A percentile compares a stretch with the other conserved stretches of the same genome.
These are phyloP conservation scores for Rubroshorea leprosula DNA, from an alignment of 345 rosid species.

Conservation along the genomic window DNA sequence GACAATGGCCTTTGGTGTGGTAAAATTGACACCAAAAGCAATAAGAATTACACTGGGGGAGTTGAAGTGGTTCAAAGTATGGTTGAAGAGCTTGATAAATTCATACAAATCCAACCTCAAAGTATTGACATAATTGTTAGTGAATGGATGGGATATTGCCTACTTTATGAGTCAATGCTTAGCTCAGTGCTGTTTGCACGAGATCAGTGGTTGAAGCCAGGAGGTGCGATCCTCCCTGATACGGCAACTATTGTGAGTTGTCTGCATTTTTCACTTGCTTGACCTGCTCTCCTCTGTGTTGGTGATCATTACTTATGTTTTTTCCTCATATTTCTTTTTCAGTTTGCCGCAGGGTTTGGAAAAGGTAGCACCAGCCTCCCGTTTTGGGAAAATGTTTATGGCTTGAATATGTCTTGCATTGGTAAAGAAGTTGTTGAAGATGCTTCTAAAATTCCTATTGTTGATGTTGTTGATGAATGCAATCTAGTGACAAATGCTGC, in stretches of 20 bases:
- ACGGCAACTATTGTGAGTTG: constrained; percentile 79
- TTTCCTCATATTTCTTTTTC: constrained; percentile 11
- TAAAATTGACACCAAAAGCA: constrained; percentile 23
- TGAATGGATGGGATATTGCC: constrained; percentile 99
- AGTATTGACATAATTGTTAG: constrained; percentile 76
- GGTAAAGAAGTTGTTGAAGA: constrained; percentile 71
- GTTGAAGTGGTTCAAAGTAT: constrained; percentile 79
- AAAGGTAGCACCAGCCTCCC: constrained; percentile 81
- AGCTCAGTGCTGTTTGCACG: constrained; percentile 88
- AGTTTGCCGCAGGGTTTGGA: constrained; percentile 94
- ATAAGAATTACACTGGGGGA: constrained; percentile 28
- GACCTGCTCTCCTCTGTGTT: not conserved
- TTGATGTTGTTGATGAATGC: constrained; percentile 54
- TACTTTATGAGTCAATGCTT: constrained; percentile 91
- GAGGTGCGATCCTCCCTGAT: constrained; percentile 98
- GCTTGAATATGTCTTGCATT: constrained; percentile 80
- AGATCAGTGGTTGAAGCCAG: constrained; percentile 95
- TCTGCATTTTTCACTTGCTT: not conserved
- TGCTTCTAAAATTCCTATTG: constrained; percentile 62
- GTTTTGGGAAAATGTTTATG: constrained; percentile 90
- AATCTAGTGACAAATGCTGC: constrained; percentile 63
- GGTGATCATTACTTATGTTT: constrained; percentile 4
- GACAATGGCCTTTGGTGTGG: constrained; percentile 53
- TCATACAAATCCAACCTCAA: constrained; percentile 54
- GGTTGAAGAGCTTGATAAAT: constrained; percentile 75